A percentile compares a stretch with the other conserved stretches of the same genome.
phyloP scores from a whole-genome alignment of 208 protist genomes.

The Entamoeba dispar region DNA sequence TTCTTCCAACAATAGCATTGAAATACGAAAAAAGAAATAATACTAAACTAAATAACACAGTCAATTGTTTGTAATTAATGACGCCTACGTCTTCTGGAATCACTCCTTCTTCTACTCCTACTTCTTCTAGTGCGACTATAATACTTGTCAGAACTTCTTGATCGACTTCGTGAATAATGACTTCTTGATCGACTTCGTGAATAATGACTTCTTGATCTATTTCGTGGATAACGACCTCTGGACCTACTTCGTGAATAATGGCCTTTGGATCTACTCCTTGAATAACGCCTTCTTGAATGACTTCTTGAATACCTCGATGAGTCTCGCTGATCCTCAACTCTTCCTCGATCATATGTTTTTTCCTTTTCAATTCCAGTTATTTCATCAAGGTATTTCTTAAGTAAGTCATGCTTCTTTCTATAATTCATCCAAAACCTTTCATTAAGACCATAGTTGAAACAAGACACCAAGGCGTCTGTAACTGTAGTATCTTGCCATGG shows the following conservation, averaged over 20 bases:
- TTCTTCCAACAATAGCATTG: no score
- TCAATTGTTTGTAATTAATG: no score
- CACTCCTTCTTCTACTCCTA: no score
- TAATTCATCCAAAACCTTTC: background rate
- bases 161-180: background rate
- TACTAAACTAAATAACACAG: no score
- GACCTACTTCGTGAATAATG: background rate
- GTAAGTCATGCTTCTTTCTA: background rate
- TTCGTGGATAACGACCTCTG: background rate
- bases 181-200: background rate
- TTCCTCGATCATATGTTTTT: background rate
- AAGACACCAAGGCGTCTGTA: background rate
- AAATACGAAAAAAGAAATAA: no score
- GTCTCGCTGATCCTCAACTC: background rate
- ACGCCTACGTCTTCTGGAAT: no score
- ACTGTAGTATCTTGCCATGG: background rate
- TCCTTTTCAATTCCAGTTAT: background rate
- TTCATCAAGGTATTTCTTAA: background rate
- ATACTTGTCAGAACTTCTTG: background rate
- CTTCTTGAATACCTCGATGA: background rate
- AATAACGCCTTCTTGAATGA: background rate
- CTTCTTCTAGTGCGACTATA: no score
- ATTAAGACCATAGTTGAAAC: background rate
- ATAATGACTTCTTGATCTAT: background rate
- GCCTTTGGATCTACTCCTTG: no score